These are phyloP conservation scores for Noccaea bulbosa DNA, from an alignment of 345 rosid genomes.

Conservation along the genomic window DNA sequence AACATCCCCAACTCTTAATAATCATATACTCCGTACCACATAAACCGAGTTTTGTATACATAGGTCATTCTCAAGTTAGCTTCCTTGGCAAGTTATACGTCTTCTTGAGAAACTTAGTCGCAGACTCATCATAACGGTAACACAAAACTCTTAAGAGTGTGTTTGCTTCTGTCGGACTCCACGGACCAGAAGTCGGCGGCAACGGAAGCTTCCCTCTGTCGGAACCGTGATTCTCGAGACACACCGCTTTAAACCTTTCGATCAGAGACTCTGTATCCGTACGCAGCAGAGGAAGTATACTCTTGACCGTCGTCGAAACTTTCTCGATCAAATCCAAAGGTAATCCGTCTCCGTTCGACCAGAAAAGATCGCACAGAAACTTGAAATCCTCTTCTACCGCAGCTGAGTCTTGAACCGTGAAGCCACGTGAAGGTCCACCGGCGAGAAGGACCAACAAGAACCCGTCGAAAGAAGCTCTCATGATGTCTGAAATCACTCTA, in stretches of 20 bases:
- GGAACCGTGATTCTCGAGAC: slow-evolving; percentile 65
- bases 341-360: slow-evolving; percentile 94
- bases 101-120: slow-evolving; percentile 87
- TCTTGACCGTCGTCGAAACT: slow-evolving; percentile 60
- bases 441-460: slow-evolving; percentile 86
- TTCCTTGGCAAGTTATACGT: slow-evolving; percentile 85
- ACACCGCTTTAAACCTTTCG: slow-evolving; percentile 54
- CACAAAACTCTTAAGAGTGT: slow-evolving; percentile 84
- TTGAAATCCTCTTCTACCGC: slow-evolving; percentile 82
- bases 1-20: too few relatives aligned
- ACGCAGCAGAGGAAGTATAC: slow-evolving; percentile 70
- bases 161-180: slow-evolving; percentile 89
- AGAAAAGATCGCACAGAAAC: slow-evolving; percentile 73
- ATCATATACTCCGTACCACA: too few relatives aligned
- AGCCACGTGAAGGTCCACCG: slow-evolving; percentile 88
- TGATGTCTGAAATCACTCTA: slow-evolving; percentile 74
- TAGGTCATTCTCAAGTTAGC: slow-evolving; percentile 44
- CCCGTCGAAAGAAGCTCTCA: slow-evolving; percentile 97
- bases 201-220: slow-evolving; percentile 78
- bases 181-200: slow-evolving; percentile 84
- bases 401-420: slow-evolving; percentile 64
- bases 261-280: slow-evolving; percentile 69
- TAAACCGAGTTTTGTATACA: too few relatives aligned
- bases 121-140: slow-evolving; percentile 73
- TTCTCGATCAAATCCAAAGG: slow-evolving; percentile 81